Evolutionary conservation across 2,329 filamentous ascomycete genomes (phyloP), one percentile per base, ranked within the genome.

Genomic region (Cladophialophora immunda): DNA sequence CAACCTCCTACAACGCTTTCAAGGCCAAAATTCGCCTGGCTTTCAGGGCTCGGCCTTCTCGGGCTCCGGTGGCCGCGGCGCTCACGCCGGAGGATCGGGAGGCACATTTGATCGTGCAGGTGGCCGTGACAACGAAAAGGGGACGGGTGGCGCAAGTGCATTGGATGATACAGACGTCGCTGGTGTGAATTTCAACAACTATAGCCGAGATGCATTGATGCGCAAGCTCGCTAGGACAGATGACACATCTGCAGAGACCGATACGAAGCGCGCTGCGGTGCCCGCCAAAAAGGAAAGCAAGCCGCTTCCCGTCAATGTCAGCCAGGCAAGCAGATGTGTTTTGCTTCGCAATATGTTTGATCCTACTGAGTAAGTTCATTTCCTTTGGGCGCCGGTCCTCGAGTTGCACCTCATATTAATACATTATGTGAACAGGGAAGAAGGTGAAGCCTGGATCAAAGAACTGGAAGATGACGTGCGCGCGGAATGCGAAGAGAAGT

Each of bases 141-240:
- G 88, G 72, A 88, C 92, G 54, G 92, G 92, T 68, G 93, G 93
- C 74, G 94, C 94, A 58, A 97, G 94, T 82, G 95, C 95, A 75
- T 85, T 99, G 60, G 95, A 99, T 81, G 95, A 99, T 78, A 97
- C 94, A 69, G 95, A 99, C 80, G 95, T 99, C 78, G 93, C 92
- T 59, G 95, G 95, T 77, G 94, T 99, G 81, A 98, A 98, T 83
- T 98, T 98, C 90, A 97, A 93, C 87, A 97, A 97, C 81, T 97
- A 97, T 84, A 97, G 93, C 85, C 92, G 95, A 82, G 93, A 98
- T 84, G 92, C 94, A 77, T 90, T 99, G 81, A 99, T 99, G 95
- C 89, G 93, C 81, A 97, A 98, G 83, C 92, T 99, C 81, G 94
- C 95, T 78, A 90, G 95, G 86, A 94, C 92, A 82, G 94, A 98